phyloP scores from a whole-genome alignment of 1,139 yeast species.

The Yamadazyma diospyri region DNA sequence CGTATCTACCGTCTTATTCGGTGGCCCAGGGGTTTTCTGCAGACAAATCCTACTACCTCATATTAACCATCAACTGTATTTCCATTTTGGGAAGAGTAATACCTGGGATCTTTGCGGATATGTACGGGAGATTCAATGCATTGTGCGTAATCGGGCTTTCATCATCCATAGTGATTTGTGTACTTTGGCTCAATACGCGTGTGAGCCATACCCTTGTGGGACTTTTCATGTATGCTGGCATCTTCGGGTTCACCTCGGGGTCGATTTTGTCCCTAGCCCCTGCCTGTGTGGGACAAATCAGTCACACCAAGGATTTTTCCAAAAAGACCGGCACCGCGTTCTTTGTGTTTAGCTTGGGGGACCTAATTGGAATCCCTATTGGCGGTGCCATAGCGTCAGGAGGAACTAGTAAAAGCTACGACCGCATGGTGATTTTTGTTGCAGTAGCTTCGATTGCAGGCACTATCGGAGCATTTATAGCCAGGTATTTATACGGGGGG shows the following conservation, averaged over 20 bases:
- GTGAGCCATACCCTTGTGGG: slow-evolving; percentile 21
- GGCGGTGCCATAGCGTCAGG: slow-evolving; percentile 32
- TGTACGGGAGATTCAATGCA: slow-evolving; percentile 50
- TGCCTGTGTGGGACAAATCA: slow-evolving; percentile 56
- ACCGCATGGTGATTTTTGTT: slow-evolving; percentile 28
- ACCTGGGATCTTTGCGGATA: slow-evolving; percentile 49
- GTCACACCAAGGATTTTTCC: slow-evolving; percentile 49
- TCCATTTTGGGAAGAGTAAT: slow-evolving; percentile 47
- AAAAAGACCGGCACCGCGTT: slow-evolving; percentile 29
- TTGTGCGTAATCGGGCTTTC: slow-evolving; percentile 38
- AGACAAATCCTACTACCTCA: slow-evolving; percentile 40
- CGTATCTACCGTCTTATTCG: slow-evolving; percentile 52
- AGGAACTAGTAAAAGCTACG: slow-evolving; percentile 18
- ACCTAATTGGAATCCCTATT: slow-evolving; percentile 32
- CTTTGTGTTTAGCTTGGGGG: slow-evolving; percentile 30
- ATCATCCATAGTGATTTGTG: slow-evolving; percentile 38
- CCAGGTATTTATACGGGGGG: slow-evolving; percentile 28
- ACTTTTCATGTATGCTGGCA: slow-evolving; percentile 24
- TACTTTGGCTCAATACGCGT: slow-evolving; percentile 43
- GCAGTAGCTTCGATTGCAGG: slow-evolving; percentile 24
- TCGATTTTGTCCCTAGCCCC: slow-evolving; percentile 31
- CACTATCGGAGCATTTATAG: slow-evolving; percentile 21
- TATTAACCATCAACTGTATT: slow-evolving; percentile 43
- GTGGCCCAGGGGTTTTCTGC: slow-evolving; percentile 37
- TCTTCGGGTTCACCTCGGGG: slow-evolving; percentile 31